These are phyloP conservation scores for Neopestalotiopsis sp. DNA, from an alignment of 2,329 filamentous ascomycete genomes.

Conservation along the genomic window DNA sequence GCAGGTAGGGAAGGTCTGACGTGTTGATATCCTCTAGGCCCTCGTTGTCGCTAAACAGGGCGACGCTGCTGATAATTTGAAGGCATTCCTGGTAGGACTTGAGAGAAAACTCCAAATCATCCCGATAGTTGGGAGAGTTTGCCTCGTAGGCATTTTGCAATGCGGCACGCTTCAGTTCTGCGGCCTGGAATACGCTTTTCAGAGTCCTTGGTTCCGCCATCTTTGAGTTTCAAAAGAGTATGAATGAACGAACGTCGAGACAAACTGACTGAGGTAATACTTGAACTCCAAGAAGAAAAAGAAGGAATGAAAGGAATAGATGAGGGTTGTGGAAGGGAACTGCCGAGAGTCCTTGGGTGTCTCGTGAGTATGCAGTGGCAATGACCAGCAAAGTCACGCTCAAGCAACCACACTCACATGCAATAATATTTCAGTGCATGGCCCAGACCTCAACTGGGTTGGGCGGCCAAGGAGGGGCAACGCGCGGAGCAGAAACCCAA, in stretches of 20 bases:
- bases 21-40: conserved; percentile 85
- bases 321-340: neutral
- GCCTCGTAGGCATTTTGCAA: conserved; percentile 70
- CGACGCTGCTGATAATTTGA: conserved; percentile 69
- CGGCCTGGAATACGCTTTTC: conserved; percentile 53
- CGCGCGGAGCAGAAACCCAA: neutral
- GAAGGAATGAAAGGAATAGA: neutral
- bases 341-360: neutral
- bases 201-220: conserved; percentile 54
- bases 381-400: neutral
- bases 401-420: neutral
- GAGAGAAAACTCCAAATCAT: conserved; percentile 70
- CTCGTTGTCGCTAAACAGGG: conserved; percentile 92
- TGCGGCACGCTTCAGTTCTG: conserved; percentile 55
- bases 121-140: conserved; percentile 56
- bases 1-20: conserved; percentile 82
- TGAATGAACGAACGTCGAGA: neutral
- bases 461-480: neutral
- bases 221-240: neutral
- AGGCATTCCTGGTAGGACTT: conserved; percentile 75
- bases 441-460: neutral
- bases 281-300: neutral
- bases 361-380: neutral
- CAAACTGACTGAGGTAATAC: neutral
- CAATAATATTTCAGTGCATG: conserved; percentile 2